A percentile compares a stretch with the other conserved stretches of the same genome.
phyloP scores from a whole-genome alignment of 345 rosid genomes.

The Salix udensis region DNA sequence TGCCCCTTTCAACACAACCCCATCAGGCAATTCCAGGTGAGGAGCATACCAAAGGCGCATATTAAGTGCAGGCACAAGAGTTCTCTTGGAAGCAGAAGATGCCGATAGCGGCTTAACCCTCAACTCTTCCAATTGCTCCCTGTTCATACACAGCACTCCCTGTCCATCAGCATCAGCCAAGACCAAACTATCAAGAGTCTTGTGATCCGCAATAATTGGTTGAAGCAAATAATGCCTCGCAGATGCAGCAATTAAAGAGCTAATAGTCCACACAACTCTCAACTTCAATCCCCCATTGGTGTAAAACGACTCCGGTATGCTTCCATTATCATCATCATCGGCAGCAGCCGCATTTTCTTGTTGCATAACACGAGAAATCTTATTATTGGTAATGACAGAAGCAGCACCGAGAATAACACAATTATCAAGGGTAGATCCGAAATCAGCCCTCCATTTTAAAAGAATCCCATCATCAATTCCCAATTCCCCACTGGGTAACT shows the following conservation, averaged over 20 bases:
- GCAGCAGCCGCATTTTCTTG: conserved; percentile 23
- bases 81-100: conserved; percentile 92
- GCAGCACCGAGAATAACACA: conserved; percentile 92
- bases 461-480: conserved; percentile 83
- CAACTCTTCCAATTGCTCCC: conserved; percentile 85
- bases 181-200: conserved; percentile 75
- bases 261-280: conserved; percentile 95
- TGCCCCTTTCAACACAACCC: conserved; percentile 80
- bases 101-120: conserved; percentile 87
- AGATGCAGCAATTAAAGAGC: conserved; percentile 90
- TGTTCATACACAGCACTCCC: conserved; percentile 89
- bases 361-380: neutral
- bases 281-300: conserved; percentile 87
- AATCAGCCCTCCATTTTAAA: conserved; percentile 91
- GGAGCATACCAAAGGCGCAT: conserved; percentile 99
- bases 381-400: conserved; percentile 34
- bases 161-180: conserved; percentile 84
- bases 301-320: conserved; percentile 92
- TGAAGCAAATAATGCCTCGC: conserved; percentile 89
- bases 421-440: conserved; percentile 83
- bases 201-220: conserved; percentile 81
- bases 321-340: conserved; percentile 65
- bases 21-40: conserved; percentile 68
- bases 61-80: conserved; percentile 82
- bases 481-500: conserved; percentile 79